These are phyloP conservation scores for Metschnikowia arizonensis DNA, from an alignment of 805 yeast species.

Conservation along the genomic window DNA sequence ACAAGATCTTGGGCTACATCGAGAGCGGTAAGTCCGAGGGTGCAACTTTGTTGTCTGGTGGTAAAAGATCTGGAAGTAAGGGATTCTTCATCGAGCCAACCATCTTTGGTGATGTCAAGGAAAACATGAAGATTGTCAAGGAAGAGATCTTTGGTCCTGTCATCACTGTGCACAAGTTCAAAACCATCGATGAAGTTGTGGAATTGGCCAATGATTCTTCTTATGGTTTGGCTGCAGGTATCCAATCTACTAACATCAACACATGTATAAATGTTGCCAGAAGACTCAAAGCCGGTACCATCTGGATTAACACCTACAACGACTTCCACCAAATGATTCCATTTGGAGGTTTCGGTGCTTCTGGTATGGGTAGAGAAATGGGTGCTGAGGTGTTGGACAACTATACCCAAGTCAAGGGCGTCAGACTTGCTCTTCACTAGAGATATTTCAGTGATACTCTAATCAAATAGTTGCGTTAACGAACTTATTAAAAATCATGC, in stretches of 20 bases:
- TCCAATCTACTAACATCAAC: slow-evolving; percentile 72
- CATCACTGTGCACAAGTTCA: slow-evolving; percentile 76
- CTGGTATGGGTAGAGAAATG: slow-evolving; percentile 92
- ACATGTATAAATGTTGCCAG: slow-evolving; percentile 73
- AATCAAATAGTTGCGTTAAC: neutral
- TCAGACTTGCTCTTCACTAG: slow-evolving; percentile 46
- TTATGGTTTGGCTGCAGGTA: slow-evolving; percentile 89
- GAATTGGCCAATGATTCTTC: slow-evolving; percentile 71
- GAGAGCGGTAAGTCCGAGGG: slow-evolving; percentile 79
- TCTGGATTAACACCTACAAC: slow-evolving; percentile 89
- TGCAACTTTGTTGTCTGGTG: slow-evolving; percentile 79
- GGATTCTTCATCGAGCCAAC: slow-evolving; percentile 80
- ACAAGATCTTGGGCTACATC: slow-evolving; percentile 72
- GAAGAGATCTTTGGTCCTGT: slow-evolving; percentile 97
- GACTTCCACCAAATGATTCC: slow-evolving; percentile 86
- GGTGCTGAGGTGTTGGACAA: slow-evolving; percentile 83
- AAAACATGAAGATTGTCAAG: slow-evolving; percentile 67
- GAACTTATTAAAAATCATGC: neutral
- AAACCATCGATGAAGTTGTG: slow-evolving; percentile 77
- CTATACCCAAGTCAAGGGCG: slow-evolving; percentile 85
- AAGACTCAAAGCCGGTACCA: slow-evolving; percentile 79
- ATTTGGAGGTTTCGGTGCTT: slow-evolving; percentile 87
- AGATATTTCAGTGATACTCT: neutral
- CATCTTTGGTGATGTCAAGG: slow-evolving; percentile 74
- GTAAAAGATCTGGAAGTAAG: slow-evolving; percentile 46